phyloP scores from a whole-genome alignment of 2,329 filamentous ascomycete species.

The Exophiala phaeomuriformis region DNA sequence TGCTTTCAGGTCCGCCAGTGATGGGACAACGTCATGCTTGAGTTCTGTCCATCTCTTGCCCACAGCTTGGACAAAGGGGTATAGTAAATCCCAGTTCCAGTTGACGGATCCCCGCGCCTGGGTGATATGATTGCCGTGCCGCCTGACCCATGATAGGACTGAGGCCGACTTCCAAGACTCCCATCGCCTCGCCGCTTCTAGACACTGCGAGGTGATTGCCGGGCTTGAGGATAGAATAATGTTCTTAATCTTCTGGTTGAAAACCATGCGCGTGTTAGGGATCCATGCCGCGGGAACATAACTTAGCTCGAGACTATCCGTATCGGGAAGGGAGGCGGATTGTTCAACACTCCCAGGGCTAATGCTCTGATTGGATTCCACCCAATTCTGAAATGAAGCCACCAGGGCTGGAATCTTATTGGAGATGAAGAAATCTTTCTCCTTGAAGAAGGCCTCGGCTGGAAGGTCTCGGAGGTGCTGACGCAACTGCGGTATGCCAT shows the following conservation, averaged over 20 bases:
- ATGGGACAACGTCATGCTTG: background rate
- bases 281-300: background rate
- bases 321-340: background rate
- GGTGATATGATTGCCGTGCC: background rate
- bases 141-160: background rate
- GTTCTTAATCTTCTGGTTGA: background rate
- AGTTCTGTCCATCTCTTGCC: background rate
- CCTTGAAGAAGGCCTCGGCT: constrained; percentile 4
- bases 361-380: background rate
- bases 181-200: background rate
- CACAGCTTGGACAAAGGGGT: background rate
- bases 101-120: background rate
- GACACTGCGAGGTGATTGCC: background rate
- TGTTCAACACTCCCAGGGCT: background rate
- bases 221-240: too few relatives aligned
- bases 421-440: background rate
- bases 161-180: background rate
- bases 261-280: background rate
- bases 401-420: background rate
- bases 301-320: background rate
- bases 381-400: background rate
- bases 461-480: constrained; percentile 4
- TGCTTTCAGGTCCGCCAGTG: background rate
- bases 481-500: constrained; percentile 8
- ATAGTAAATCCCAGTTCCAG: constrained; percentile 9